Base-by-base conservation (phyloP, 2,329 filamentous ascomycete genomes). In the Aureobasidium sp. region DNA sequence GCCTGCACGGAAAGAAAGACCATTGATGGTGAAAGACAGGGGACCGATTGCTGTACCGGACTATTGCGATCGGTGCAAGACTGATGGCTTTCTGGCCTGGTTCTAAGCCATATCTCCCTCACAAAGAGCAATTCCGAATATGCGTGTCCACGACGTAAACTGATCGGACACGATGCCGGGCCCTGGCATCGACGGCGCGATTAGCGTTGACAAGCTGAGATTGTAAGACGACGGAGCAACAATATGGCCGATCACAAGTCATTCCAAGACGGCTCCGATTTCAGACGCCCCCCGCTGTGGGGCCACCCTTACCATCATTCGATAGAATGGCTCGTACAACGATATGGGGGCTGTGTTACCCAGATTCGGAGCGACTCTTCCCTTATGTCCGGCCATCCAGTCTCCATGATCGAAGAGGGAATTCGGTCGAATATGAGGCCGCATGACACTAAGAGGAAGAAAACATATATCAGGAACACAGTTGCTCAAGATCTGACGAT, bases 41-140 rank as follows among this genome's bases (percentile, higher is more conserved):
- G 44, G 56, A 24, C 56, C 56, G 6, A 50, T 59, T 5, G 56
- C 46, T n/a, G 17, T 59, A 26, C 32, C 24, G 26, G 56, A 59
- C 3, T 59, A 50, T 41, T 59, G 56, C 20, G 46, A 59, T 15
- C 17, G 17, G 20, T 59, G 56, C 32, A 59, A 50, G 37, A 39
- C 43, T 13, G 56, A 59, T 41, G 56, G 56, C 17, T 59, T 59
- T n/a, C 36, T 59, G 34, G 36, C 56, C 26, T 59, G 56, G 56
- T 59, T 59, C 46, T 50, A 24, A 39, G 7, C 2, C 0, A 5
- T 2, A 9, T 9, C 8, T 27, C 4, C 8, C 20, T n/a, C n/a
- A n/a, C n/a, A n/a, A n/a, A n/a, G n/a, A n/a, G n/a, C n/a, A n/a
- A n/a, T n/a, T n/a, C n/a, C n/a, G n/a, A n/a, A n/a, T n/a, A n/a